Conservation (phyloP, 768 basidiomycete genomes). For the Dentipellis sp. region DNA sequence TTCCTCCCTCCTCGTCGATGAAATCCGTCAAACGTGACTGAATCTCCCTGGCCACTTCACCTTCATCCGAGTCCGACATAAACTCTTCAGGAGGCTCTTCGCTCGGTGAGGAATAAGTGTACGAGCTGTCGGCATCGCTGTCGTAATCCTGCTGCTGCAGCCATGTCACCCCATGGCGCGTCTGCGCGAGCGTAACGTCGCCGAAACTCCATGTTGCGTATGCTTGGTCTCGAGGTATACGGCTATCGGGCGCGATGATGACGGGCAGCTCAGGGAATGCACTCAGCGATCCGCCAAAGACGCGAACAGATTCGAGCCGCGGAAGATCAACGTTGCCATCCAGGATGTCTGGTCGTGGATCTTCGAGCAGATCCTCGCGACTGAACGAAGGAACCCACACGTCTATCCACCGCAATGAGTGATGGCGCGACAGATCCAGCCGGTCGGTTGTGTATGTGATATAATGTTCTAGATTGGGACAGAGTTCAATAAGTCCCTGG, state of each 20-base stretch:
- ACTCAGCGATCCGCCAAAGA: neutral
- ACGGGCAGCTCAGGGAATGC: neutral
- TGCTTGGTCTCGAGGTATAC: neutral
- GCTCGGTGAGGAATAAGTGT: neutral
- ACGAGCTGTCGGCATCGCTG: neutral
- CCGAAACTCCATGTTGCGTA: neutral
- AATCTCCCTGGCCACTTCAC: no score
- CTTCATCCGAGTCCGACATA: no score
- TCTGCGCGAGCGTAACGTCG: neutral
- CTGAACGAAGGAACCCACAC: neutral
- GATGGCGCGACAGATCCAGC: neutral
- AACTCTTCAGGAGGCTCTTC: neutral
- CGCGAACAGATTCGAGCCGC: neutral
- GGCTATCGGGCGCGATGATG: neutral
- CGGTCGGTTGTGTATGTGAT: neutral
- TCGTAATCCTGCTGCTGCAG: neutral
- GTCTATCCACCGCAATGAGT: neutral
- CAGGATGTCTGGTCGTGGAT: neutral
- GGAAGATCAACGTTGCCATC: neutral
- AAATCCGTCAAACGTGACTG: no score
- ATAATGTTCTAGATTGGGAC: neutral
- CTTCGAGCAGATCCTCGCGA: neutral
- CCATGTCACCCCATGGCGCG: neutral
- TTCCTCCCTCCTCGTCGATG: no score
- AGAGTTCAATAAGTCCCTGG: neutral